Percentiles rank a stretch among this genome's conserved stretches.
These are phyloP conservation scores for Edaphochlamys debaryana DNA, from an alignment of 139 green algal species.

Conservation along the genomic window DNA sequence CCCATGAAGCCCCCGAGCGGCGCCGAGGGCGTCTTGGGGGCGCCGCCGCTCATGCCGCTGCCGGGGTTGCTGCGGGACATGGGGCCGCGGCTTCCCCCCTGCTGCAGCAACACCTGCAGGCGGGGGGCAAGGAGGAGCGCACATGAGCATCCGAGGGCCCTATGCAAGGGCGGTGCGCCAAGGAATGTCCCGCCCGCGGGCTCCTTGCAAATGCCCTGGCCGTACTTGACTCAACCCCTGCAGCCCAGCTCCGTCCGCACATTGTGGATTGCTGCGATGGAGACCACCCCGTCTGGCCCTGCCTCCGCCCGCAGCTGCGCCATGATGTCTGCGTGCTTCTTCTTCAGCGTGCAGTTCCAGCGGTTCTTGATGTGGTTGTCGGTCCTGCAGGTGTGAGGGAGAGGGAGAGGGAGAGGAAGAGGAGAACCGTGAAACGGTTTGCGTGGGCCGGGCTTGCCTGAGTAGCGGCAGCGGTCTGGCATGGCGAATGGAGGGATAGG, in stretches of 20 bases:
- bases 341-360: conserved; percentile 43
- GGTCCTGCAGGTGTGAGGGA: background rate
- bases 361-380: conserved; percentile 46
- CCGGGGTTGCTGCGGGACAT: background rate
- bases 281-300: conserved; percentile 20
- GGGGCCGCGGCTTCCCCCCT: background rate
- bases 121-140: too few species aligned
- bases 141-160: too few species aligned
- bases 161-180: too few species aligned
- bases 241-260: background rate
- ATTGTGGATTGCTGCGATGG: conserved; percentile 38
- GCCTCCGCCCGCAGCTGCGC: background rate
- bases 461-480: too few species aligned
- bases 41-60: too few species aligned
- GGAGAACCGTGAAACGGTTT: background rate
- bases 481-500: too few species aligned
- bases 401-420: background rate
- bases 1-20: background rate
- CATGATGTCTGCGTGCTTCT: conserved; percentile 38
- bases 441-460: too few species aligned
- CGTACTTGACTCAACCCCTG: too few species aligned
- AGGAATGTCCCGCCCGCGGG: too few species aligned
- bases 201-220: too few species aligned
- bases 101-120: background rate
- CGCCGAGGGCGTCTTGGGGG: too few species aligned